phyloP scores from a whole-genome alignment of 306 rosid genomes.

The Ormosia semicastrata region DNA sequence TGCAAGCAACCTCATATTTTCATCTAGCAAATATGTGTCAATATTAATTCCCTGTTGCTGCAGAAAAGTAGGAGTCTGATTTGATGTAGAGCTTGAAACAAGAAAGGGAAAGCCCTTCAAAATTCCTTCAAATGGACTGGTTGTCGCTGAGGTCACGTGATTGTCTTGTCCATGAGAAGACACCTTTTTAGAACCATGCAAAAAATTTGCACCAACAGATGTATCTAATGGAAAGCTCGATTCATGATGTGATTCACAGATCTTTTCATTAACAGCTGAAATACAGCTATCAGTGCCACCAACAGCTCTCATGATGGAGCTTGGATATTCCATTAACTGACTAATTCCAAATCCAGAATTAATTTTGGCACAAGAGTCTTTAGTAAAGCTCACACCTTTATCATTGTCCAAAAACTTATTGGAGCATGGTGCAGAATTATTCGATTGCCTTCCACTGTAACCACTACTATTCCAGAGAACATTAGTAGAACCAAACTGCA shows the following conservation, averaged over 20 bases:
- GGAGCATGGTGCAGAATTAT: slow-evolving; percentile 15
- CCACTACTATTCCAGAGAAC: slow-evolving; percentile 25
- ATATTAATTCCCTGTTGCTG: slow-evolving; percentile 35
- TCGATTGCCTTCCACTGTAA: slow-evolving; percentile 37
- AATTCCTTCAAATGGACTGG: slow-evolving; percentile 32
- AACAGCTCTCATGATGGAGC: slow-evolving; percentile 24
- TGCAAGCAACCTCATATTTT: slow-evolving; percentile 49
- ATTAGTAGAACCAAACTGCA: slow-evolving; percentile 29
- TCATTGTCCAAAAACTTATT: slow-evolving; percentile 34
- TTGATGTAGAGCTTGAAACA: slow-evolving; percentile 36
- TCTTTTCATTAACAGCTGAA: slow-evolving; percentile 31
- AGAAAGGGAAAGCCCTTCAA: slow-evolving; percentile 39
- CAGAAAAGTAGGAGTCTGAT: slow-evolving; percentile 28
- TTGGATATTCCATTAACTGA: slow-evolving; percentile 32
- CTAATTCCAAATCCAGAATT: slow-evolving; percentile 33
- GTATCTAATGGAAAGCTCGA: slow-evolving; percentile 29
- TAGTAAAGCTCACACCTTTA: slow-evolving; percentile 33
- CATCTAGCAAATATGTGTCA: slow-evolving; percentile 41
- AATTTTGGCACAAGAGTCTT: slow-evolving; percentile 21
- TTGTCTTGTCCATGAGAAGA: slow-evolving; percentile 37
- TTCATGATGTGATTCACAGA: slow-evolving; percentile 20
- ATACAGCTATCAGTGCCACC: slow-evolving; percentile 24
- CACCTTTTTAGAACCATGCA: slow-evolving; percentile 22
- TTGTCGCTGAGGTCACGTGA: slow-evolving; percentile 28
- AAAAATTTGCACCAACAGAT: slow-evolving; percentile 23